A percentile compares a stretch with the other conserved stretches of the same genome.
Evolutionary conservation across 2,329 filamentous ascomycete species (phyloP).

Genomic region (Aspergillus nomiae): DNA sequence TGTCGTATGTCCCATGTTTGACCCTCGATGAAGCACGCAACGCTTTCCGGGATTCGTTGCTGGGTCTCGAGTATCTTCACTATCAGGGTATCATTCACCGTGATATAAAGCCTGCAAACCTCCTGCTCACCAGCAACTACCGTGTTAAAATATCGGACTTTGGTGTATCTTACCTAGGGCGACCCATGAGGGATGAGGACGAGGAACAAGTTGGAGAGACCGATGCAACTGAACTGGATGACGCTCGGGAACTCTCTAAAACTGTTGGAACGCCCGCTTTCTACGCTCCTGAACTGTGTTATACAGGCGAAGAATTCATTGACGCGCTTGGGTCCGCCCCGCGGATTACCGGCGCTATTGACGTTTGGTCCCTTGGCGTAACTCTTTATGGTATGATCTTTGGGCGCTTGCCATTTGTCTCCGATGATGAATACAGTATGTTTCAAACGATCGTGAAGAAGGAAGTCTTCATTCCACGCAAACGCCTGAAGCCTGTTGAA

Average conservation of each 20-base stretch:
- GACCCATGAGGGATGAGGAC: slow-evolving; percentile 81
- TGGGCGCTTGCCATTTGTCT: slow-evolving; percentile 89
- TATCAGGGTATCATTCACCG: slow-evolving; percentile 83
- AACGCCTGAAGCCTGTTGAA: slow-evolving; percentile 74
- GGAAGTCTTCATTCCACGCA: slow-evolving; percentile 83
- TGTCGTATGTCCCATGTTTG: slow-evolving; percentile 90
- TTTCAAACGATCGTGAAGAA: slow-evolving; percentile 90
- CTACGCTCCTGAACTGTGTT: slow-evolving; percentile 94
- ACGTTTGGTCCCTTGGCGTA: slow-evolving; percentile 95
- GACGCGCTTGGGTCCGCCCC: slow-evolving; percentile 58
- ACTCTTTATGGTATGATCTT: slow-evolving; percentile 95
- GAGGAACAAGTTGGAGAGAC: slow-evolving; percentile 76
- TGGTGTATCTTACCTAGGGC: slow-evolving; percentile 94
- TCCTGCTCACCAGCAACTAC: slow-evolving; percentile 81
- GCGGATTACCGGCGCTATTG: slow-evolving; percentile 88
- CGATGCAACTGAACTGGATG: slow-evolving; percentile 83
- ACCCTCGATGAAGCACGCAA: slow-evolving; percentile 79
- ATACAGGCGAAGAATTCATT: slow-evolving; percentile 69
- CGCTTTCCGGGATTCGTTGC: slow-evolving; percentile 87
- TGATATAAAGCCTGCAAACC: slow-evolving; percentile 86
- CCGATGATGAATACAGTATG: slow-evolving; percentile 87
- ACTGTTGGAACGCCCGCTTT: slow-evolving; percentile 97
- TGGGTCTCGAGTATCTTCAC: slow-evolving; percentile 91
- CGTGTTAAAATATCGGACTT: slow-evolving; percentile 98
- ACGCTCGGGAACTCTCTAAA: slow-evolving; percentile 95